Percentiles rank a stretch among this genome's conserved stretches.
phyloP scores from a whole-genome alignment of 75 land plant genomes.

The Cryptomeria japonica region DNA sequence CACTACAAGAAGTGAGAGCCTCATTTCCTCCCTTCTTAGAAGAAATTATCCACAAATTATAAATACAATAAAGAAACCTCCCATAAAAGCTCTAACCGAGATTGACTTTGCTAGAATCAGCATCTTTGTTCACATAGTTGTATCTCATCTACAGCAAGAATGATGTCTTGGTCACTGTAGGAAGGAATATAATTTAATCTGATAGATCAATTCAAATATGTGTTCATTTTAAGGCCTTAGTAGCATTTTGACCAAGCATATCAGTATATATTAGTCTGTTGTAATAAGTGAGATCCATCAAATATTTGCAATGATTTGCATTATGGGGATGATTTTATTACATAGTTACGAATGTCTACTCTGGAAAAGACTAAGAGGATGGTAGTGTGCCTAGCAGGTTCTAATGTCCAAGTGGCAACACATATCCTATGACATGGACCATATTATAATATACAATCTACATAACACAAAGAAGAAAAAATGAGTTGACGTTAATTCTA shows the following conservation, averaged over 20 bases:
- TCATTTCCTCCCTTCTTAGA: too few species aligned
- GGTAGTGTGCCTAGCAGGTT: neutral
- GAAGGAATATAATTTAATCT: neutral
- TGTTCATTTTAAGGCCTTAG: neutral
- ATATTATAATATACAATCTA: neutral
- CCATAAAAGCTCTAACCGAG: neutral
- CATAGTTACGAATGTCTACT: neutral
- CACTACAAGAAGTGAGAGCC: neutral
- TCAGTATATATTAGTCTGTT: neutral
- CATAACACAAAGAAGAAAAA: neutral
- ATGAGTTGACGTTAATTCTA: slow-evolving; percentile 1
- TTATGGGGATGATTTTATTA: neutral
- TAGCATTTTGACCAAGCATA: neutral
- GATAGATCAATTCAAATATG: neutral
- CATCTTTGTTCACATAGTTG: neutral
- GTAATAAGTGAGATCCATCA: neutral
- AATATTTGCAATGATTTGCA: neutral
- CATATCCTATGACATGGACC: neutral
- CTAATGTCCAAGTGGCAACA: neutral
- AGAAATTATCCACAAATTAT: neutral
- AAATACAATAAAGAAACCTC: neutral
- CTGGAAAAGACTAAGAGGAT: neutral
- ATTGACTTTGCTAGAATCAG: neutral
- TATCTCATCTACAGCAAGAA: neutral
- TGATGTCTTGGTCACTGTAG: neutral